Base-by-base conservation (phyloP, 441 rosid genomes). In the Cnidoscolus chayamansa region DNA sequence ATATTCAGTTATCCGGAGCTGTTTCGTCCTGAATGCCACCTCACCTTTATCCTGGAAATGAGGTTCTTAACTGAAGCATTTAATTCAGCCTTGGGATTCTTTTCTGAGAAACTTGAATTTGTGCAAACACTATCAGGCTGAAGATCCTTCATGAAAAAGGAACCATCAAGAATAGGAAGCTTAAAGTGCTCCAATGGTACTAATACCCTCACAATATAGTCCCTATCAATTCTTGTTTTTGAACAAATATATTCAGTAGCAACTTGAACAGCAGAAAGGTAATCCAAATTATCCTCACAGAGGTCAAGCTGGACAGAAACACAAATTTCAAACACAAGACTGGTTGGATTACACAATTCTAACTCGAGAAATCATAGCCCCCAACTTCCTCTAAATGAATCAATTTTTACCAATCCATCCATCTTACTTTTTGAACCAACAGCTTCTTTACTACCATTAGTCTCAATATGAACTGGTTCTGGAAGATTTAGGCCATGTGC, bases 331-430 rank as follows among this genome's bases (percentile, higher is more conserved):
- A 95, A 93, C 70, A 90, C 97, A 53, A 93, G 90, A 59, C 91
- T 97, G 43, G 99, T 93, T 54, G 99, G 98, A 78, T 93, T 95
- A 53, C 88, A 87, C 81, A 95, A 72, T 86, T 95, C 99, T 47
- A 95, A 87, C 79, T 95, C 99, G 40, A 95, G 92, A 81, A 95
- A 91, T 48, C 95, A 94, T 11, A 95, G 79, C 40, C 99, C 98
- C 99, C 99, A 93, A 79, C 99, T 95, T 79, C 99, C 99, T 83
- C 98, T 84, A 65, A 86, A 90, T 64, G 97, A 98, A 81, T 95
- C 91, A 49, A 93, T 93, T 77, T 91, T 95, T 74, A 91, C 90
- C 75, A 93, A 81, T 68, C 89, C 86, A 57, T 95, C 96, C 76
- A 84, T 85, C 84, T 84, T 87, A 77, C 77, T 80, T 74, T 82